phyloP scores from a whole-genome alignment of 257 asterid genomes.

The Primulina eburnea region DNA sequence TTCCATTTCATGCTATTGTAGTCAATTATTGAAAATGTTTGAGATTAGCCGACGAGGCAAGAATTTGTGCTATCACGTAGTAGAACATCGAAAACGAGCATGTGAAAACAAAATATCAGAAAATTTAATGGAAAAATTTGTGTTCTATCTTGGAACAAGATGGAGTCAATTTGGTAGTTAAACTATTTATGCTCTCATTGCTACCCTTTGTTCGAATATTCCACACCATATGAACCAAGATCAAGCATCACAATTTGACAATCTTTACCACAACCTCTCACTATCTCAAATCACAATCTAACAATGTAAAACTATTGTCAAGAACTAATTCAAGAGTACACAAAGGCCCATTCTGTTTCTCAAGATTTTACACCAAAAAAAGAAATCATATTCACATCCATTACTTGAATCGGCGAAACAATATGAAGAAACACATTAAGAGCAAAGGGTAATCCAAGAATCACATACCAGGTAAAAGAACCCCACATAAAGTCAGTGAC shows the following conservation, averaged over 20 bases:
- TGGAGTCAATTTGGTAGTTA: background rate
- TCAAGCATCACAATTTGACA: background rate
- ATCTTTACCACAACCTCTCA: background rate
- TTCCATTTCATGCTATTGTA: background rate
- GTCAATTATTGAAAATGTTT: constrained; percentile 2
- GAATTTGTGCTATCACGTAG: background rate
- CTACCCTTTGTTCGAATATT: constrained; percentile 11
- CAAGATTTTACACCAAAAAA: constrained; percentile 7
- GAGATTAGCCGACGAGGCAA: background rate
- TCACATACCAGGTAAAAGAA: constrained; percentile 36
- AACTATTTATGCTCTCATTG: background rate
- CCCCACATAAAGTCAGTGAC: constrained; percentile 14
- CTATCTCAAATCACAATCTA: constrained; percentile 1
- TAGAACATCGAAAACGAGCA: background rate
- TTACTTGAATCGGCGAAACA: constrained; percentile 11
- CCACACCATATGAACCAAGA: background rate
- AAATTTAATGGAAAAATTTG: background rate
- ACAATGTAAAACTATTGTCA: constrained; percentile 11
- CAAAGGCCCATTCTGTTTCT: background rate
- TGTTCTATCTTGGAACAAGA: background rate
- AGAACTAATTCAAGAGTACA: constrained; percentile 24
- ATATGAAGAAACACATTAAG: constrained; percentile 24
- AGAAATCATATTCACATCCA: constrained; percentile 4
- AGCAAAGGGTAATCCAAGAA: constrained; percentile 26
- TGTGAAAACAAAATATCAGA: background rate